Evolutionary conservation across 2,329 filamentous ascomycete species (phyloP).

Genomic region (Epichloe bromicola): DNA sequence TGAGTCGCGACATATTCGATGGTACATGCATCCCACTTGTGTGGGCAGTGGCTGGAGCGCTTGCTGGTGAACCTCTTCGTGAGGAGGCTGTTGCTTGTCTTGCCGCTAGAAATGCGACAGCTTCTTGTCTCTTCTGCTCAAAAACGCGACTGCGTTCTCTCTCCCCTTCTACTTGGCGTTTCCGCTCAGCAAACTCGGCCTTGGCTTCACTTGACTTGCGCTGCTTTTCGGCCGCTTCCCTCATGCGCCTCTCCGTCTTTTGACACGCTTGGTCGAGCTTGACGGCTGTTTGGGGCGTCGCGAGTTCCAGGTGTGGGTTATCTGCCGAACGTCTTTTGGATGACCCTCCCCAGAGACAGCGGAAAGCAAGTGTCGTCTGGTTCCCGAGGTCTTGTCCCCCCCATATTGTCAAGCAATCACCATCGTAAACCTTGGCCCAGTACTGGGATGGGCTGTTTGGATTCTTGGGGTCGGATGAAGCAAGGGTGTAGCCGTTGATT

Average conservation of each 20-base stretch:
- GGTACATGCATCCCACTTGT: constrained; percentile 9
- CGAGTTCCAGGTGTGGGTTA: constrained; percentile 18
- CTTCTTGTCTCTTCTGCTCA: constrained; percentile 34
- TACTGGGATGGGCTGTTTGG: constrained; percentile 39
- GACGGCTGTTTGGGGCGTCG: constrained; percentile 25
- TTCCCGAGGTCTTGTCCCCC: constrained; percentile 28
- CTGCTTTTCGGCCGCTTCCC: constrained; percentile 26
- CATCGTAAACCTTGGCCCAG: constrained; percentile 61
- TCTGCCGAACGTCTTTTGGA: constrained; percentile 24
- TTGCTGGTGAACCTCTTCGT: constrained; percentile 19
- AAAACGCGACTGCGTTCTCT: constrained; percentile 36
- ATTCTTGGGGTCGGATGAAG: constrained; percentile 40
- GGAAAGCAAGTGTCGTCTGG: constrained; percentile 36
- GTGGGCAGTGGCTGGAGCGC: constrained; percentile 9
- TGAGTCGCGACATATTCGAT: constrained; percentile 5
- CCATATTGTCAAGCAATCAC: constrained; percentile 67
- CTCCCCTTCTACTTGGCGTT: constrained; percentile 32
- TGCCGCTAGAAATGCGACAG: constrained; percentile 26
- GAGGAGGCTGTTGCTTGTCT: constrained; percentile 12
- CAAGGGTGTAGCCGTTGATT: constrained; percentile 60
- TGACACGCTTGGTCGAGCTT: constrained; percentile 36
- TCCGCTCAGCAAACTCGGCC: constrained; percentile 30
- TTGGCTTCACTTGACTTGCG: constrained; percentile 29
- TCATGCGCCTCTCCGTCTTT: constrained; percentile 31
- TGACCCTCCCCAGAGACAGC: constrained; percentile 44